phyloP scores from a whole-genome alignment of 768 basidiomycete species.

The Lactifluus subvellereus region DNA sequence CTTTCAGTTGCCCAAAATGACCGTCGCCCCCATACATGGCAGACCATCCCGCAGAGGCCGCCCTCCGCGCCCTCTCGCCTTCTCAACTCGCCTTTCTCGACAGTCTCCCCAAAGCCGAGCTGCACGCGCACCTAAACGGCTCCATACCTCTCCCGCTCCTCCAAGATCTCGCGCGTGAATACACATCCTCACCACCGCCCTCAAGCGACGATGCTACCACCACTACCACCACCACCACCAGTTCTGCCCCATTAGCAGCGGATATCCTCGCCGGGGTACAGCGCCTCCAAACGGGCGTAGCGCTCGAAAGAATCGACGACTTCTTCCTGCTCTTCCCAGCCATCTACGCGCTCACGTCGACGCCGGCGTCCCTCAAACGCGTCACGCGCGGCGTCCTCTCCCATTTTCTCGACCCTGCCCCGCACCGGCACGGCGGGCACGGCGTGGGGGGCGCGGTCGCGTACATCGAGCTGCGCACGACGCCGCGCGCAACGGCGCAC shows the following conservation, averaged over 20 bases:
- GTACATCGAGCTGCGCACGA: conserved; percentile 82
- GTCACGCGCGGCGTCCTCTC: conserved; percentile 62
- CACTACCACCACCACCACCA: too few species aligned
- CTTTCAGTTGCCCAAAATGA: background rate
- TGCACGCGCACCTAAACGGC: conserved; percentile 83
- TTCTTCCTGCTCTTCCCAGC: conserved; percentile 74
- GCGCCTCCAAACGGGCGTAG: conserved; percentile 36
- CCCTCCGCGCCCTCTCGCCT: conserved; percentile 47
- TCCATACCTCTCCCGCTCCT: conserved; percentile 67
- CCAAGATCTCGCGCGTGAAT: conserved; percentile 52
- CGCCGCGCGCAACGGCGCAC: conserved; percentile 51
- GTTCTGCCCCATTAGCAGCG: background rate
- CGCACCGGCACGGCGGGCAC: conserved; percentile 1
- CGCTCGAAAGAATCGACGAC: conserved; percentile 53
- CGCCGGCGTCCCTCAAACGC: conserved; percentile 44
- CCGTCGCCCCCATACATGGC: background rate
- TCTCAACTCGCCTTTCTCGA: conserved; percentile 55
- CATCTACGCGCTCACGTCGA: conserved; percentile 72
- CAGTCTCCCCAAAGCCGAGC: conserved; percentile 69
- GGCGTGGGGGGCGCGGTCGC: conserved; percentile 42
- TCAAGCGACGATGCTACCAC: background rate
- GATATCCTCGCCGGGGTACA: conserved; percentile 41
- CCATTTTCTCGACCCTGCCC: conserved; percentile 48
- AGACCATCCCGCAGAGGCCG: conserved; percentile 35
- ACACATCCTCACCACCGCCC: conserved; percentile 5